These are phyloP conservation scores for Prunus armeniaca DNA, from an alignment of 306 rosid genomes.

Conservation along the genomic window DNA sequence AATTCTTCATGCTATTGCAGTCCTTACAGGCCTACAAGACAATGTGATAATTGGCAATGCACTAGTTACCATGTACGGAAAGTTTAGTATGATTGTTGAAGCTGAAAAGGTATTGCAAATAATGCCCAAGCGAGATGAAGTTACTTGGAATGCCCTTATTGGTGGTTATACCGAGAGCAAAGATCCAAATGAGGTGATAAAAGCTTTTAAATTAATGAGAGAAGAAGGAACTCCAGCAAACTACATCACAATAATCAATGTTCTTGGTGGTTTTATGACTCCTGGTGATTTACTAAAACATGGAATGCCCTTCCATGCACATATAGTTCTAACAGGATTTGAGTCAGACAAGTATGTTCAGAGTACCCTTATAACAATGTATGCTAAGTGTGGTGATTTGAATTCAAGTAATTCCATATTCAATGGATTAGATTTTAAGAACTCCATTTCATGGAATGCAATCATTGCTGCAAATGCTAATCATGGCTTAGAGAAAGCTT, in stretches of 20 bases:
- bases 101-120: conserved; percentile 45
- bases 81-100: conserved; percentile 49
- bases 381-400: conserved; percentile 79
- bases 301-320: conserved; percentile 73
- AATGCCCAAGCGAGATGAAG: conserved; percentile 63
- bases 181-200: conserved; percentile 59
- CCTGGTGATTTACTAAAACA: conserved; percentile 45
- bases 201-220: conserved; percentile 62
- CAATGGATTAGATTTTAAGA: conserved; percentile 44
- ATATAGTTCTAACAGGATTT: conserved; percentile 54
- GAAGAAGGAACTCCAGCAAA: conserved; percentile 54
- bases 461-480: conserved; percentile 77
- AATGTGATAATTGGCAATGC: conserved; percentile 64
- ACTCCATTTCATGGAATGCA: conserved; percentile 79
- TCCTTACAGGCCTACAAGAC: conserved; percentile 47
- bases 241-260: conserved; percentile 68
- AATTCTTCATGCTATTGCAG: conserved; percentile 62
- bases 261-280: conserved; percentile 59
- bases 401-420: conserved; percentile 59
- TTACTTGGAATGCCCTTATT: conserved; percentile 87
- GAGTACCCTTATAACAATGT: conserved; percentile 81
- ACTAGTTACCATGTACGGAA: conserved; percentile 80
- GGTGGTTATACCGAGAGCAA: conserved; percentile 69
- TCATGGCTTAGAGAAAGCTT: conserved; percentile 69
- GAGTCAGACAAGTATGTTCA: conserved; percentile 69